phyloP scores from a whole-genome alignment of 176 grass and related monocot species.

The Musa schizocarpa region DNA sequence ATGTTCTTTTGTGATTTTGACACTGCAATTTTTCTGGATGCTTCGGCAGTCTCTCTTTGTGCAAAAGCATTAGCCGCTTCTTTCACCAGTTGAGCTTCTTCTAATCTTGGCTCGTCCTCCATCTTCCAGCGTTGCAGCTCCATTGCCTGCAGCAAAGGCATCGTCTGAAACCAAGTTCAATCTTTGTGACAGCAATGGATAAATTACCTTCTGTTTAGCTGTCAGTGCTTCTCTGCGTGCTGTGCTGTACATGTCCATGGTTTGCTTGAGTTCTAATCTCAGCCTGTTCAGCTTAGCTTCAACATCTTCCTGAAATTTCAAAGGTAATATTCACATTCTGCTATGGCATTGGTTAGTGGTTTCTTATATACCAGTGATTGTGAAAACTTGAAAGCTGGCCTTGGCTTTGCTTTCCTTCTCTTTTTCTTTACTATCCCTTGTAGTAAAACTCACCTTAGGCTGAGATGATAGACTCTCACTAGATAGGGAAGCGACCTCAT shows the following conservation, averaged over 20 bases:
- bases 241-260: slow-evolving; percentile 39
- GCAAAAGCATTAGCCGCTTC: slow-evolving; percentile 23
- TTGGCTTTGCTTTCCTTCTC: no score
- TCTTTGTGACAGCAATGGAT: neutral
- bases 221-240: slow-evolving; percentile 40
- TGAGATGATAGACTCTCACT: neutral
- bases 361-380: neutral
- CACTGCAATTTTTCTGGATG: slow-evolving; percentile 23
- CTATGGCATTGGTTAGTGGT: neutral
- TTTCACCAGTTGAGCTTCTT: slow-evolving; percentile 23
- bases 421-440: neutral
- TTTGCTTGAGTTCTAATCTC: slow-evolving; percentile 35
- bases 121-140: slow-evolving; percentile 26
- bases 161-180: neutral
- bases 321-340: neutral
- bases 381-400: no score
- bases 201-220: slow-evolving; percentile 33
- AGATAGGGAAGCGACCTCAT: neutral
- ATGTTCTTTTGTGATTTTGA: slow-evolving; percentile 29
- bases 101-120: slow-evolving; percentile 20
- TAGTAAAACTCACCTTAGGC: neutral
- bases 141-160: slow-evolving; percentile 11
- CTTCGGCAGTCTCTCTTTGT: slow-evolving; percentile 28
- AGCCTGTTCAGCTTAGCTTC: slow-evolving; percentile 34
- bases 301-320: slow-evolving; percentile 17